These are phyloP conservation scores for Picea mariana DNA, from an alignment of 83 land plant species.

Conservation along the genomic window DNA sequence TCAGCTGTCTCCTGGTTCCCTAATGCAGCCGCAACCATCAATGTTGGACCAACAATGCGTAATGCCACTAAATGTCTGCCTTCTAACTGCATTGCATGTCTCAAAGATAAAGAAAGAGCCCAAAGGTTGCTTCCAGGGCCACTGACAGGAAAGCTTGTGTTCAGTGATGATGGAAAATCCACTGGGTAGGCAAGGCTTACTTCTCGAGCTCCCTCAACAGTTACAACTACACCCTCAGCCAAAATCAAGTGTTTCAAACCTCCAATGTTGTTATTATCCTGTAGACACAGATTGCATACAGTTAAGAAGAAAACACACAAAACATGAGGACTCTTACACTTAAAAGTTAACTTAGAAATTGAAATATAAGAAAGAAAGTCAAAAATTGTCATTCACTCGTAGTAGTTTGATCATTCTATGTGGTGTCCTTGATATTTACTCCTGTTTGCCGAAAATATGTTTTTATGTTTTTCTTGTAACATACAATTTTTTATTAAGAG, in stretches of 20 bases:
- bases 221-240: constrained; percentile 50
- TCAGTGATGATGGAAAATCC: constrained; percentile 14
- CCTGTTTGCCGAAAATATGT: too few relatives aligned
- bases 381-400: background rate
- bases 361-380: background rate
- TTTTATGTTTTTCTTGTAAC: too few relatives aligned
- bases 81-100: constrained; percentile 21
- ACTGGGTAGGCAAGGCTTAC: constrained; percentile 30
- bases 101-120: constrained; percentile 22
- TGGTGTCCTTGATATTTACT: background rate
- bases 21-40: constrained; percentile 29
- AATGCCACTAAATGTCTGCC: too few relatives aligned
- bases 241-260: constrained; percentile 44
- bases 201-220: constrained; percentile 47
- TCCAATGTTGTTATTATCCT: constrained; percentile 30
- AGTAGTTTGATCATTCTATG: background rate
- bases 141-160: constrained; percentile 13
- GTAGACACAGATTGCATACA: constrained; percentile 14
- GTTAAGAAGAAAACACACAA: background rate
- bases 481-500: too few relatives aligned
- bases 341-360: background rate
- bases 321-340: background rate
- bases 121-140: background rate
- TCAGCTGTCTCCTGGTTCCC: background rate
- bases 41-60: constrained; percentile 33